A percentile compares a stretch with the other conserved stretches of the same genome.
Evolutionary conservation across 495 filamentous ascomycete species (phyloP).

Genomic region (Hyaloscypha bicolor): DNA sequence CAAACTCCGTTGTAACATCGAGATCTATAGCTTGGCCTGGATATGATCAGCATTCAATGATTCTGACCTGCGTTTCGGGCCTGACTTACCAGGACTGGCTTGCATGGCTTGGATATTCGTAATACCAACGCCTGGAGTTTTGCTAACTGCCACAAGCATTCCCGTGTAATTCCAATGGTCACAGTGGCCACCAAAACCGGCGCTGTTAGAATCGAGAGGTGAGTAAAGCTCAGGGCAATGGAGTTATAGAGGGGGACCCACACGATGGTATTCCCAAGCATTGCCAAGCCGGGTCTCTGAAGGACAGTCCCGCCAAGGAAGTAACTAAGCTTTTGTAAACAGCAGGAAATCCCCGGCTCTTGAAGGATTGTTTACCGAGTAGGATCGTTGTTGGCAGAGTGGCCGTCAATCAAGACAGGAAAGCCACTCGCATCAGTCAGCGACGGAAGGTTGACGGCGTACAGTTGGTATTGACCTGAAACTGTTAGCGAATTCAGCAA

Average conservation of each 20-base stretch:
- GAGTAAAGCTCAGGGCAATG: too few species aligned
- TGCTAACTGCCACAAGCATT: conserved; percentile 37
- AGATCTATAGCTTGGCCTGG: conserved; percentile 5
- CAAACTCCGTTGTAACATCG: conserved; percentile 26
- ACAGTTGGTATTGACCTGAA: conserved; percentile 25
- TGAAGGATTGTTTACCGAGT: not conserved
- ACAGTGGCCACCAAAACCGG: conserved; percentile 46
- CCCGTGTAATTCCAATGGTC: conserved; percentile 49
- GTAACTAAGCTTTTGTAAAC: conserved; percentile 13
- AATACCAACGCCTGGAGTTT: conserved; percentile 33
- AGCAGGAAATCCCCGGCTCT: not conserved
- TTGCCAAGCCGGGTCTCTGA: conserved; percentile 38
- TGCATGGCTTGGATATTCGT: conserved; percentile 6
- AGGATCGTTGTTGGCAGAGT: conserved; percentile 25
- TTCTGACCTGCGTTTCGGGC: conserved; percentile 24
- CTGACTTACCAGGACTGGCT: conserved; percentile 18
- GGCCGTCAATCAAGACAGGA: conserved; percentile 29
- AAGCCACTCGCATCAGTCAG: conserved; percentile 24
- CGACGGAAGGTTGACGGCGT: conserved; percentile 24
- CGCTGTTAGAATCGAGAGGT: conserved; percentile 2
- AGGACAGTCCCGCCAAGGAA: conserved; percentile 28
- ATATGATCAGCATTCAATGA: too few species aligned
- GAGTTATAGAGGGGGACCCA: too few species aligned
- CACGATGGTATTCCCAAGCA: conserved; percentile 37
- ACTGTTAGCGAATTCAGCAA: not conserved